Evolutionary conservation across 306 rosid genomes (phyloP).

Genomic region (Albizia julibrissin): DNA sequence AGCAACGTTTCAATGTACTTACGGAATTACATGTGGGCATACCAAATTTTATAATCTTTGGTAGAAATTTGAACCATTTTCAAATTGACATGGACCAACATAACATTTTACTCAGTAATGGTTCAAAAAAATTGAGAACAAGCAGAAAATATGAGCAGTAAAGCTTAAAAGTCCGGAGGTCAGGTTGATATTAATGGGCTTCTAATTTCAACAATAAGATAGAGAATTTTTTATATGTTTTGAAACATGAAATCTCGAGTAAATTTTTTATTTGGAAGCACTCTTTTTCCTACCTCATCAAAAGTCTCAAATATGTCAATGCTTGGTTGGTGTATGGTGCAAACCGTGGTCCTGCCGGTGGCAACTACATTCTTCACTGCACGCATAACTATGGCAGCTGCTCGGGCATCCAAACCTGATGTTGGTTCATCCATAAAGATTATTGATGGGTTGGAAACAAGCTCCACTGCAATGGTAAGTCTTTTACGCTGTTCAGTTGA

Average conservation of each 20-base stretch:
- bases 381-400: slow-evolving; percentile 84
- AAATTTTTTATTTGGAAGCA: slow-evolving; percentile 22
- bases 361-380: slow-evolving; percentile 78
- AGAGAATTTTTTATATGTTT: neutral
- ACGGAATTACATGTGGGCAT: no score
- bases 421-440: slow-evolving; percentile 92
- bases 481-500: slow-evolving; percentile 84
- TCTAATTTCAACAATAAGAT: neutral
- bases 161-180: neutral
- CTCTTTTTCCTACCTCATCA: slow-evolving; percentile 62
- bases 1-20: no score
- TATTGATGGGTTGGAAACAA: slow-evolving; percentile 82
- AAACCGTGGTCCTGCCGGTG: slow-evolving; percentile 77
- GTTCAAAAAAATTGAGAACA: neutral
- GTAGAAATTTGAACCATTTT: no score
- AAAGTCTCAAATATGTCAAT: slow-evolving; percentile 79
- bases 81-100: neutral
- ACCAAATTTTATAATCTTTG: no score
- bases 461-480: slow-evolving; percentile 83
- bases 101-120: neutral
- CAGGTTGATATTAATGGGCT: neutral
- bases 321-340: slow-evolving; percentile 88
- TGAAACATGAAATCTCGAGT: slow-evolving; percentile 14
- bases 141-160: neutral
- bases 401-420: slow-evolving; percentile 79